Conservation (phyloP, 139 green algal species). For the Closterium sp. region DNA sequence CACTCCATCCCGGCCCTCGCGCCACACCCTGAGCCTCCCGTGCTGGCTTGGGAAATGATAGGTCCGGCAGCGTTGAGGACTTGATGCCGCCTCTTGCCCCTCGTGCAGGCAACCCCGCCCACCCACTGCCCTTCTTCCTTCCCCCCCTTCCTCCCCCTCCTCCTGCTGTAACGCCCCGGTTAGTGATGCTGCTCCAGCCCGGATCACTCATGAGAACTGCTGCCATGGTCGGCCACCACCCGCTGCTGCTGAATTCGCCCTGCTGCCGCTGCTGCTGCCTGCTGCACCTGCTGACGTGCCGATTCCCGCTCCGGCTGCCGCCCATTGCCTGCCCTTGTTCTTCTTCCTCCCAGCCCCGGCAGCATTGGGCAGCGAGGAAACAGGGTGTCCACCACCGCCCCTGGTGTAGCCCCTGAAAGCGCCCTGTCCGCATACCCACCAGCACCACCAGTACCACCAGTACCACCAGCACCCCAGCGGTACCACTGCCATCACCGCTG, state of each 20-base stretch:
- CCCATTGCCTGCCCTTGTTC: neutral
- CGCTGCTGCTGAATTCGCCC: neutral
- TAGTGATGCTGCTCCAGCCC: neutral
- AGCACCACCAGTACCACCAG: too few species aligned
- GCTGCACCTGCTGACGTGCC: neutral
- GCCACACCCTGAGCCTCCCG: neutral
- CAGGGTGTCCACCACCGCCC: neutral
- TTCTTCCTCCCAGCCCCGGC: neutral
- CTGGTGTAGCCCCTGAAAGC: neutral
- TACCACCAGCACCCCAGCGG: neutral
- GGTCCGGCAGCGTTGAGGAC: neutral
- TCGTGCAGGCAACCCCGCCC: neutral
- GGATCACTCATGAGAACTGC: neutral
- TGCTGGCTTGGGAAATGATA: neutral
- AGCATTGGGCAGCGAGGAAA: neutral
- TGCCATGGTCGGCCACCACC: neutral
- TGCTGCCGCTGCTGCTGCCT: neutral
- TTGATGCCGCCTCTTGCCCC: neutral
- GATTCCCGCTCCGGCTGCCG: neutral
- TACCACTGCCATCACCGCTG: neutral
- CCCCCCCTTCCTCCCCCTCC: neutral
- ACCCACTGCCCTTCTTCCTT: neutral
- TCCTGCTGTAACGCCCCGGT: neutral
- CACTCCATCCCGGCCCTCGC: neutral
- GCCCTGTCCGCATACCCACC: neutral